Conservation (phyloP, 2,329 filamentous ascomycete species). For the Alternaria infectoria region DNA sequence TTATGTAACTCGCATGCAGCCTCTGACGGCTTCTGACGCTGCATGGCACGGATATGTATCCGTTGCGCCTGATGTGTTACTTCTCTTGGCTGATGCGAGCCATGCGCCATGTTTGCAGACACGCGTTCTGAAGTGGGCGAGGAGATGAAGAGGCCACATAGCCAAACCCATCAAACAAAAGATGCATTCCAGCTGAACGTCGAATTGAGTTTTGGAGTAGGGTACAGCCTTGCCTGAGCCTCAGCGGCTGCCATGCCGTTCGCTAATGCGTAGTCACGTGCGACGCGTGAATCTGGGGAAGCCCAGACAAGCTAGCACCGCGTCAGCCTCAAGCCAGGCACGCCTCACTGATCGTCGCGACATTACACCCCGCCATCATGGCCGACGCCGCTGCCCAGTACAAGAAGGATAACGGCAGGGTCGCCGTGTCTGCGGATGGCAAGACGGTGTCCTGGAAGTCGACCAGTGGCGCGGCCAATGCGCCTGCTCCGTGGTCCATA, state of each 20-base stretch:
- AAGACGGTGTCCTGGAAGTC: slow-evolving; percentile 83
- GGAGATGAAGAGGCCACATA: neutral
- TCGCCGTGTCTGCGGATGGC: slow-evolving; percentile 76
- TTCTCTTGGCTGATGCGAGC: slow-evolving; percentile 6
- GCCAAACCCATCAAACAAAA: too few relatives aligned
- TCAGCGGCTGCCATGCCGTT: neutral
- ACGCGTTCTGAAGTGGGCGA: neutral
- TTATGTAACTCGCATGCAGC: slow-evolving; percentile 15
- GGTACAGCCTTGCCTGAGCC: neutral
- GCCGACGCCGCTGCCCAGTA: slow-evolving; percentile 61
- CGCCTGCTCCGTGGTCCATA: slow-evolving; percentile 71
- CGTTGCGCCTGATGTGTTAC: slow-evolving; percentile 9
- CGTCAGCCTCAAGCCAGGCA: slow-evolving; percentile 1
- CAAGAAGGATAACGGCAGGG: slow-evolving; percentile 93
- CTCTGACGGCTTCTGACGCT: slow-evolving; percentile 7
- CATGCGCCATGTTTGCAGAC: neutral
- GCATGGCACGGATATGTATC: slow-evolving; percentile 22
- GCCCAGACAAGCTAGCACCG: slow-evolving; percentile 16
- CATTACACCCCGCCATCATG: slow-evolving; percentile 35
- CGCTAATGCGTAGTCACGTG: slow-evolving; percentile 19
- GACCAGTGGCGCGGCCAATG: slow-evolving; percentile 55
- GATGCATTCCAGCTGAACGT: neutral
- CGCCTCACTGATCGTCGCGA: neutral
- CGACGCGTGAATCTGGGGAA: slow-evolving; percentile 19
- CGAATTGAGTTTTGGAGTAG: neutral